Evolutionary conservation across 805 yeast genomes (phyloP).

Genomic region (Diddensiella caesifluorescens): DNA sequence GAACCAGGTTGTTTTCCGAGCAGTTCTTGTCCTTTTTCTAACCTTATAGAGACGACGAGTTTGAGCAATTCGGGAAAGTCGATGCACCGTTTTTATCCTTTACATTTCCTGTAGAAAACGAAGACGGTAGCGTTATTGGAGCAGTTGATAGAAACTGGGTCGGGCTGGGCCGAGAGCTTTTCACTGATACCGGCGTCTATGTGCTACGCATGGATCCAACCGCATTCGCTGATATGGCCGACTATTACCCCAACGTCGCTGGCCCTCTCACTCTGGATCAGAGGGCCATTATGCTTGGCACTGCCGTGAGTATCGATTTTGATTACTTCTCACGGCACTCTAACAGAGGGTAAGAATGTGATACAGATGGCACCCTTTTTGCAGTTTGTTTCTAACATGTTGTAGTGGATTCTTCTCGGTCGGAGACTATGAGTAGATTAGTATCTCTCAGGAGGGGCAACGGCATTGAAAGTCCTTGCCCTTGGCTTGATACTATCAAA

Average conservation of each 20-base stretch:
- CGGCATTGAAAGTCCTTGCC: slow-evolving; percentile 12
- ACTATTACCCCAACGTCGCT: slow-evolving; percentile 45
- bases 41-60: slow-evolving; percentile 35
- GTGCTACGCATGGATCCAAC: slow-evolving; percentile 73
- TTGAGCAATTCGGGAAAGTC: slow-evolving; percentile 76
- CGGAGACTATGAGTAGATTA: slow-evolving; percentile 15
- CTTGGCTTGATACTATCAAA: too few species aligned
- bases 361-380: not conserved
- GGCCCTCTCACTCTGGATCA: slow-evolving; percentile 62
- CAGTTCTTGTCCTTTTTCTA: not conserved
- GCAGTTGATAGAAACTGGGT: slow-evolving; percentile 91
- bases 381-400: not conserved
- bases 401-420: slow-evolving; percentile 17
- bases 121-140: slow-evolving; percentile 54
- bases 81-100: slow-evolving; percentile 85
- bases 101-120: slow-evolving; percentile 73
- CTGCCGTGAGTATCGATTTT: slow-evolving; percentile 88
- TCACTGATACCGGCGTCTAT: slow-evolving; percentile 94
- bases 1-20: not conserved
- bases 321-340: slow-evolving; percentile 96
- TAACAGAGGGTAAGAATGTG: slow-evolving; percentile 39
- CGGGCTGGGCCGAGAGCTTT: slow-evolving; percentile 85
- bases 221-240: slow-evolving; percentile 54
- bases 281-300: slow-evolving; percentile 79
- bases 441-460: slow-evolving; percentile 15